These are phyloP conservation scores for Dissoconium aciculare DNA, from an alignment of 2,329 filamentous ascomycete genomes.

Conservation along the genomic window DNA sequence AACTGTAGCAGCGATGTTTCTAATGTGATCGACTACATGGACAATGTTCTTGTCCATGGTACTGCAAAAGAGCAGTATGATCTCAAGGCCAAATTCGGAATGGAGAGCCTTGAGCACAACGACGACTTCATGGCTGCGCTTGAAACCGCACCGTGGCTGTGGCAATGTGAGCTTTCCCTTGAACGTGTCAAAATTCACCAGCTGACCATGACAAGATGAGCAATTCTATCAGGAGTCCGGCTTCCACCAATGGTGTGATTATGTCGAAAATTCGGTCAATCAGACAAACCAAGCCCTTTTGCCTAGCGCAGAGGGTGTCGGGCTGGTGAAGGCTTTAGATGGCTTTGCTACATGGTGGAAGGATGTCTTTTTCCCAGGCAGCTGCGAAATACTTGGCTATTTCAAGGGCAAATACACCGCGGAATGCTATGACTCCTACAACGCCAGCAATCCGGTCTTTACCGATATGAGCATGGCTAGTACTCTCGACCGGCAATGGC, in stretches of 20 bases:
- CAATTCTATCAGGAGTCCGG: slow-evolving; percentile 27
- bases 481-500: slow-evolving; percentile 38
- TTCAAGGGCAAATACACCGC: slow-evolving; percentile 29
- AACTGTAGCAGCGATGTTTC: slow-evolving; percentile 42
- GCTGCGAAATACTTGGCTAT: slow-evolving; percentile 37
- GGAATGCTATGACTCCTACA: slow-evolving; percentile 41
- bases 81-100: slow-evolving; percentile 29
- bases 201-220: too few relatives aligned
- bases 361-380: slow-evolving; percentile 31
- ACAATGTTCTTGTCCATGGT: slow-evolving; percentile 17
- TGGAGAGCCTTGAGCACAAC: slow-evolving; percentile 33
- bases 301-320: slow-evolving; percentile 34
- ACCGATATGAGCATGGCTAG: slow-evolving; percentile 37
- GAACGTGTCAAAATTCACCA: too few relatives aligned
- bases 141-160: slow-evolving; percentile 41
- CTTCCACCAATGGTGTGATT: slow-evolving; percentile 34
- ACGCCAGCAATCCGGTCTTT: slow-evolving; percentile 35
- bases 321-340: slow-evolving; percentile 36
- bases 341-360: slow-evolving; percentile 43
- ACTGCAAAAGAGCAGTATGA: slow-evolving; percentile 28
- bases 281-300: slow-evolving; percentile 15
- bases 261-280: slow-evolving; percentile 19
- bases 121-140: slow-evolving; percentile 39
- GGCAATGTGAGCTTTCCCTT: too few relatives aligned
- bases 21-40: slow-evolving; percentile 38